Evolutionary conservation across 2,329 filamentous ascomycete species (phyloP).

Genomic region (Sporothrix curviconia): DNA sequence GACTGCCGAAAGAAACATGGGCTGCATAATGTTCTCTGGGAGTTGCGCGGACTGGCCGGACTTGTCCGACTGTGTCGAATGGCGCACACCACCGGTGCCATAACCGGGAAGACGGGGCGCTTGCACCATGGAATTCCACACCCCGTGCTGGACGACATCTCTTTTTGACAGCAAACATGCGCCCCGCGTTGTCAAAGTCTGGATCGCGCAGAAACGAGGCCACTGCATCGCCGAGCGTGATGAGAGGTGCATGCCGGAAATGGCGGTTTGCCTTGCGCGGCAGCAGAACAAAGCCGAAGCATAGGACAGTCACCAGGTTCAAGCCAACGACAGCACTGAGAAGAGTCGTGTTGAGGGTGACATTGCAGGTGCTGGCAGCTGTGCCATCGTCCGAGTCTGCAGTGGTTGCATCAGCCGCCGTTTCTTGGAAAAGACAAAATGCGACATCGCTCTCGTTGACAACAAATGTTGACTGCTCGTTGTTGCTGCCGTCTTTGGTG

Average conservation of each 20-base stretch:
- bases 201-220: conserved; percentile 42
- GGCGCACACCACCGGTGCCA: neutral
- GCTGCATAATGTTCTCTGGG: conserved; percentile 10
- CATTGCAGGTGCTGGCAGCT: conserved; percentile 27
- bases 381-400: neutral
- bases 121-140: conserved; percentile 38
- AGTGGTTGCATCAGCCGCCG: conserved; percentile 1
- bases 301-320: conserved; percentile 33
- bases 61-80: neutral
- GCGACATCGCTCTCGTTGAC: conserved; percentile 24
- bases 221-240: conserved; percentile 46
- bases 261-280: conserved; percentile 24
- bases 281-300: conserved; percentile 21
- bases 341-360: conserved; percentile 38
- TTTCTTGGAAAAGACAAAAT: conserved; percentile 29
- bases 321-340: conserved; percentile 38
- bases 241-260: conserved; percentile 35
- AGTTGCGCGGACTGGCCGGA: neutral
- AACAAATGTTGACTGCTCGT: neutral
- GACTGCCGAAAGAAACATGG: conserved; percentile 4
- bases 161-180: conserved; percentile 39
- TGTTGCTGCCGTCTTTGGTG: too few relatives aligned
- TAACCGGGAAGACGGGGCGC: conserved; percentile 32
- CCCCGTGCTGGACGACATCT: conserved; percentile 38
- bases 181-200: conserved; percentile 37